A percentile compares a stretch with the other conserved stretches of the same genome.
Evolutionary conservation across 192 early-diverging fungal species (phyloP).

Genomic region (Coemansia sp.): DNA sequence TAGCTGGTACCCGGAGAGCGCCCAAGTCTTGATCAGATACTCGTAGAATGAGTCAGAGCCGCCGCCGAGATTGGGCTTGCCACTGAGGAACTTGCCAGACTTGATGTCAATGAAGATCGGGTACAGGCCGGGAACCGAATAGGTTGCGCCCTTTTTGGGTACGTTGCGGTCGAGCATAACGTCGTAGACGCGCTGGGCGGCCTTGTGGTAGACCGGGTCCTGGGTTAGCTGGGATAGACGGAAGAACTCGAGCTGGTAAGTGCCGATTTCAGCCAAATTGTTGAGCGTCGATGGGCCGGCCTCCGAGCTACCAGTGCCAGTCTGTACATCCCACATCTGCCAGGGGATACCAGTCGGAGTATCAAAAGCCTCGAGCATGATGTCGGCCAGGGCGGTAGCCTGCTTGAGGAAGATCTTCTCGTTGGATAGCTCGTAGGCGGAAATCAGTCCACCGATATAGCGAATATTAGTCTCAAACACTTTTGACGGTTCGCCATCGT

Average conservation of each 20-base stretch:
- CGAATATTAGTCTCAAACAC: constrained; percentile 91
- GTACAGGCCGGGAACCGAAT: constrained; percentile 67
- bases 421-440: constrained; percentile 74
- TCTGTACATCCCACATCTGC: constrained; percentile 80
- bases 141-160: constrained; percentile 41
- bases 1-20: constrained; percentile 67
- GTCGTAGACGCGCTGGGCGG: constrained; percentile 65
- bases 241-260: constrained; percentile 80
- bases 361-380: constrained; percentile 73
- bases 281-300: constrained; percentile 45
- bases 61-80: constrained; percentile 79
- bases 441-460: constrained; percentile 84
- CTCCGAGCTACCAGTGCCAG: constrained; percentile 53
- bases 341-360: constrained; percentile 59
- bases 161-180: constrained; percentile 49
- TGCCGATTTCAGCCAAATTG: constrained; percentile 57
- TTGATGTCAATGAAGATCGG: constrained; percentile 72
- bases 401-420: constrained; percentile 70
- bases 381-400: constrained; percentile 81
- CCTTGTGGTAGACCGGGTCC: constrained; percentile 83
- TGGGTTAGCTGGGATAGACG: constrained; percentile 80
- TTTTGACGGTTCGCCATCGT: constrained; percentile 72
- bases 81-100: constrained; percentile 49
- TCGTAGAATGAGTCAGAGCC: constrained; percentile 96
- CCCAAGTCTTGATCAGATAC: constrained; percentile 91